Base-by-base conservation (phyloP, 768 basidiomycete genomes). In the Naematelia aurantialba region DNA sequence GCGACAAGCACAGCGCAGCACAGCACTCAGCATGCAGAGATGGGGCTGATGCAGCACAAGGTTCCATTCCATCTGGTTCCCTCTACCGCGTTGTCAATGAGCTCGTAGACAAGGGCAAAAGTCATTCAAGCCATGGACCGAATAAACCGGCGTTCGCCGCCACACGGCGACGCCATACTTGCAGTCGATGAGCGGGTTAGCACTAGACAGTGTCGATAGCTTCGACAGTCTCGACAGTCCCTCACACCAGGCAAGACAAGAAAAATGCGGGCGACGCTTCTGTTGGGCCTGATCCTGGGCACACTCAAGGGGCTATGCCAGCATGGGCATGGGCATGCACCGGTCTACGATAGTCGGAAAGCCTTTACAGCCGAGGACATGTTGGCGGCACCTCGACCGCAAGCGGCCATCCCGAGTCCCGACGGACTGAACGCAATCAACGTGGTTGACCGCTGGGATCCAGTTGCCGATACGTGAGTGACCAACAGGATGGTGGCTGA, bases 281-380 rank as follows among this genome's bases (percentile, higher is more conserved):
- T 39, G 8, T 17, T 39, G 8, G 17, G 34, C 17, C 34, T 39
- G 34, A 8, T 39, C 34, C 34, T 39, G 34, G 34, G 34, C 8
- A 39, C 34, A 8, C 34, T 39, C 17, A 8, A 8, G 17, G 34
- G 8, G 8, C 34, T 39, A 17, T 8, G 34, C 34, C 34, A 39
- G 34, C 34, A 39, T 39, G 8, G 17, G 8, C 34, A 39, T 39
- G 8, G 17, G 8, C 34, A 39, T 39, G 8, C 34, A 39, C 17
- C 34, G 17, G 8, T 8, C 8, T 39, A 49, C 14, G 59, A 39
- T 8, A 39, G 17, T 17, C 8, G 34, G 17, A 39, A 65, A 29
- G 59, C 55, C 29, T 62, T 72, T 53, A 66, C 68, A 1, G 65
- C 69, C 1, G 54, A 67, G 50, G 72, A 76, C 48, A 69, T 76